A percentile compares a stretch with the other conserved stretches of the same genome.
Evolutionary conservation across 2,329 filamentous ascomycete genomes (phyloP).

Genomic region (Madurella mycetomatis): DNA sequence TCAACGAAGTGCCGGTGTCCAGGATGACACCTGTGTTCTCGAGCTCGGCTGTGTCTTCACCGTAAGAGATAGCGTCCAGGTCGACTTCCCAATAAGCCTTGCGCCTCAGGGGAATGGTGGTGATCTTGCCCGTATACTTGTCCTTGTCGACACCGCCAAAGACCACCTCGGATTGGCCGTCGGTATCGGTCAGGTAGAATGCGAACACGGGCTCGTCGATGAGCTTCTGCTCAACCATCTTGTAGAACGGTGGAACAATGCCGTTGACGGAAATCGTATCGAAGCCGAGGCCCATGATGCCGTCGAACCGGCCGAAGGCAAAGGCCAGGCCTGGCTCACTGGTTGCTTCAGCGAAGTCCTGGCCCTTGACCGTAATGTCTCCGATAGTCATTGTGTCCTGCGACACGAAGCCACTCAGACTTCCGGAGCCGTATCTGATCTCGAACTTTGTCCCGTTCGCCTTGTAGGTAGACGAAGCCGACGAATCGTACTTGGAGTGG

Average conservation of each 20-base stretch:
- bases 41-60: slow-evolving; percentile 78
- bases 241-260: slow-evolving; percentile 94
- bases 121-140: slow-evolving; percentile 72
- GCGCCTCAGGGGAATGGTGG: slow-evolving; percentile 88
- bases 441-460: slow-evolving; percentile 88
- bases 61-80: slow-evolving; percentile 85
- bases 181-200: slow-evolving; percentile 83
- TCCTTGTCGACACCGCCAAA: slow-evolving; percentile 48
- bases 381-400: slow-evolving; percentile 83
- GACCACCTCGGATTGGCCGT: slow-evolving; percentile 73
- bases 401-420: slow-evolving; percentile 89
- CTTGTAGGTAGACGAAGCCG: slow-evolving; percentile 83
- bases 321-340: slow-evolving; percentile 94
- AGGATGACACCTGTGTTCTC: slow-evolving; percentile 95
- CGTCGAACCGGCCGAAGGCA: slow-evolving; percentile 95
- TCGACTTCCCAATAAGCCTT: slow-evolving; percentile 99
- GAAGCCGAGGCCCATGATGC: slow-evolving; percentile 90
- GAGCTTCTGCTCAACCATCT: slow-evolving; percentile 84
- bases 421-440: slow-evolving; percentile 93
- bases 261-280: slow-evolving; percentile 96
- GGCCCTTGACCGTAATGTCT: slow-evolving; percentile 79
- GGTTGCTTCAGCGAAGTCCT: slow-evolving; percentile 95
- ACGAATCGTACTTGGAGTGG: slow-evolving; percentile 93
- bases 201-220: slow-evolving; percentile 91
- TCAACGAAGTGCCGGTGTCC: slow-evolving; percentile 96